Percentiles rank a stretch among this genome's conserved stretches.
These are phyloP conservation scores for Phyllosticta citribraziliensis DNA, from an alignment of 2,329 filamentous ascomycete genomes.

Conservation along the genomic window DNA sequence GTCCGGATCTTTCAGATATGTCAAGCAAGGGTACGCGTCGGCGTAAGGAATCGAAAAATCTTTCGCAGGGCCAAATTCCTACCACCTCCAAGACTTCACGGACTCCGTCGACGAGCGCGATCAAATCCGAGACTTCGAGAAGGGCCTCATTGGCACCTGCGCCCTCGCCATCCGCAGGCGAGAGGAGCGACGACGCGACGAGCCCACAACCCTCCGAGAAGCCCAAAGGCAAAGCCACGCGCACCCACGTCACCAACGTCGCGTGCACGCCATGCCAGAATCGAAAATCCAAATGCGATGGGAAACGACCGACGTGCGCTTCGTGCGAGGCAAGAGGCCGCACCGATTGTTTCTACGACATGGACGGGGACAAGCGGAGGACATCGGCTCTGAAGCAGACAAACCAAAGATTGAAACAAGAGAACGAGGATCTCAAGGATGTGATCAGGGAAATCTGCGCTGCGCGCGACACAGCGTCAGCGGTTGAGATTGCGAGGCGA, in stretches of 20 bases:
- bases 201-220: background rate
- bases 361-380: slow-evolving; percentile 12
- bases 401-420: background rate
- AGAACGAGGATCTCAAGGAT: background rate
- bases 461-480: background rate
- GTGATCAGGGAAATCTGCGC: background rate
- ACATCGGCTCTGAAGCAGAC: slow-evolving; percentile 12
- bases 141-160: background rate
- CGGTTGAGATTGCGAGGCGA: background rate
- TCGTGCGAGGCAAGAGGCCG: slow-evolving; percentile 11
- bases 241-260: slow-evolving; percentile 9
- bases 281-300: slow-evolving; percentile 14
- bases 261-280: slow-evolving; percentile 11
- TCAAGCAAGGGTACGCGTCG: background rate
- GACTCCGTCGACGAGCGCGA: background rate
- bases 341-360: slow-evolving; percentile 13
- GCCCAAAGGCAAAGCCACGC: background rate
- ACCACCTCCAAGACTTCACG: background rate
- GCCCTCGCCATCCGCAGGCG: background rate
- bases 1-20: background rate
- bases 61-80: background rate
- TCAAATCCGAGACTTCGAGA: background rate
- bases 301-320: slow-evolving; percentile 12
- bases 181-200: background rate
- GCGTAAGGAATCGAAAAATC: background rate